Conservation (phyloP, 1,284 basidiomycete species). For the Laetiporus sulphureus region DNA sequence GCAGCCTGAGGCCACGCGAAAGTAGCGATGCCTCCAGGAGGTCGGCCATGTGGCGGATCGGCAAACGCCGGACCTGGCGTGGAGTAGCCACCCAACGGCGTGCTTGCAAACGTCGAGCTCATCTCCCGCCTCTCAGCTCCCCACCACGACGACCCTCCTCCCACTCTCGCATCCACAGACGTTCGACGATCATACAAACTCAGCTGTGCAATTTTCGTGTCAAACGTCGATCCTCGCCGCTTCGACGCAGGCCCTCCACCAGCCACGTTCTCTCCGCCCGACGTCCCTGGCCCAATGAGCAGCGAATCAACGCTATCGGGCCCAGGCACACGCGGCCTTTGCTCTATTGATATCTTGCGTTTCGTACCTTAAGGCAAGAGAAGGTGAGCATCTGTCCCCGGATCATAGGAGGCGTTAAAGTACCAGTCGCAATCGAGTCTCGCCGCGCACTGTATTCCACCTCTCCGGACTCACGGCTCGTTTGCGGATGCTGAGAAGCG, state of each 20-base stretch:
- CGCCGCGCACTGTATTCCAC: slow-evolving; percentile 62
- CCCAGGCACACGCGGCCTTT: slow-evolving; percentile 38
- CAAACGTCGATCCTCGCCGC: slow-evolving; percentile 72
- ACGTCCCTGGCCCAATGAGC: slow-evolving; percentile 60
- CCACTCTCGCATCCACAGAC: slow-evolving; percentile 58
- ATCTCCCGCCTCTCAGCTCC: slow-evolving; percentile 57
- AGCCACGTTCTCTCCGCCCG: slow-evolving; percentile 48
- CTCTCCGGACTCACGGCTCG: slow-evolving; percentile 28
- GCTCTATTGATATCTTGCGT: slow-evolving; percentile 74
- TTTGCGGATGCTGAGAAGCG: slow-evolving; percentile 13
- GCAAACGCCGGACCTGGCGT: slow-evolving; percentile 52
- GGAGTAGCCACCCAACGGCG: slow-evolving; percentile 44
- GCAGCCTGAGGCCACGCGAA: slow-evolving; percentile 74
- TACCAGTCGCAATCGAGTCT: slow-evolving; percentile 23
- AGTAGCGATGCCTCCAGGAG: slow-evolving; percentile 54
- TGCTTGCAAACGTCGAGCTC: slow-evolving; percentile 45
- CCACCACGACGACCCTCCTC: slow-evolving; percentile 42
- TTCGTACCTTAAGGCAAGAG: slow-evolving; percentile 58
- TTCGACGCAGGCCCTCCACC: slow-evolving; percentile 66
- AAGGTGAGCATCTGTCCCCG: slow-evolving; percentile 17
- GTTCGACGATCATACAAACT: slow-evolving; percentile 70
- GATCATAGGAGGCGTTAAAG: slow-evolving; percentile 11
- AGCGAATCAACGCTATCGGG: slow-evolving; percentile 60
- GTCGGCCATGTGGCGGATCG: slow-evolving; percentile 58
- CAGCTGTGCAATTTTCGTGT: slow-evolving; percentile 65